These are phyloP conservation scores for Xylaria acuta DNA, from an alignment of 495 filamentous ascomycete species.

Conservation along the genomic window DNA sequence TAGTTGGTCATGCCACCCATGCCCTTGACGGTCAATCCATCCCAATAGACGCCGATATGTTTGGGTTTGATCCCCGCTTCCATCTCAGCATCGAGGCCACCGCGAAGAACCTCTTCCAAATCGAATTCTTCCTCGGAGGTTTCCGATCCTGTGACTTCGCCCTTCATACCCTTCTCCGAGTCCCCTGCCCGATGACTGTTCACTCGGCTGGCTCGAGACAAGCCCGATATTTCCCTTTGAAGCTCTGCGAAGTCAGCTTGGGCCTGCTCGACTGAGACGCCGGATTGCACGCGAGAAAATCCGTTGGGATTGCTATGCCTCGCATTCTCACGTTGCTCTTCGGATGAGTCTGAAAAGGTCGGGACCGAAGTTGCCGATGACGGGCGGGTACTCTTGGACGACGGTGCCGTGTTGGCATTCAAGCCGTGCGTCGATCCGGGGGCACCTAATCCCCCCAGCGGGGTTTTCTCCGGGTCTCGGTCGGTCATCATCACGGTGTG, in stretches of 20 bases:
- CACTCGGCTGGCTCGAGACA: slow-evolving; percentile 63
- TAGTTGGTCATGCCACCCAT: slow-evolving; percentile 77
- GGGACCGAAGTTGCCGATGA: slow-evolving; percentile 47
- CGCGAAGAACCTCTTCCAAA: slow-evolving; percentile 71
- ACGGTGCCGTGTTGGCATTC: slow-evolving; percentile 17
- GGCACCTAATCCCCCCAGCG: slow-evolving; percentile 1
- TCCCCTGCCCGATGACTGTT: slow-evolving; percentile 44
- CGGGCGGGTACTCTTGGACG: slow-evolving; percentile 30
- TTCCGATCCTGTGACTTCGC: slow-evolving; percentile 58
- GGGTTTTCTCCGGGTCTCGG: slow-evolving; percentile 31
- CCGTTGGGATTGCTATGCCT: slow-evolving; percentile 60
- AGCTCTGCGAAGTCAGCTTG: slow-evolving; percentile 80
- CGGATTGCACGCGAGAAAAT: slow-evolving; percentile 50
- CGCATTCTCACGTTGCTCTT: slow-evolving; percentile 53
- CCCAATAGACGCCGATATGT: slow-evolving; percentile 81
- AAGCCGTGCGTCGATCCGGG: slow-evolving; percentile 17
- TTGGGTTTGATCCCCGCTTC: slow-evolving; percentile 81
- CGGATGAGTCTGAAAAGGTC: slow-evolving; percentile 45
- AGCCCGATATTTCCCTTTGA: slow-evolving; percentile 70
- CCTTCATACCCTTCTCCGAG: slow-evolving; percentile 47
- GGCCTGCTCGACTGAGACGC: slow-evolving; percentile 73
- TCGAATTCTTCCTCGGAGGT: slow-evolving; percentile 64
- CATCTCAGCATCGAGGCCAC: slow-evolving; percentile 70
- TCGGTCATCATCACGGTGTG: slow-evolving; percentile 21
- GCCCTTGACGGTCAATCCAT: slow-evolving; percentile 77